Evolutionary conservation across 2,329 filamentous ascomycete genomes (phyloP), one percentile per base, ranked within the genome.

Genomic region (Nemania bipapillata): DNA sequence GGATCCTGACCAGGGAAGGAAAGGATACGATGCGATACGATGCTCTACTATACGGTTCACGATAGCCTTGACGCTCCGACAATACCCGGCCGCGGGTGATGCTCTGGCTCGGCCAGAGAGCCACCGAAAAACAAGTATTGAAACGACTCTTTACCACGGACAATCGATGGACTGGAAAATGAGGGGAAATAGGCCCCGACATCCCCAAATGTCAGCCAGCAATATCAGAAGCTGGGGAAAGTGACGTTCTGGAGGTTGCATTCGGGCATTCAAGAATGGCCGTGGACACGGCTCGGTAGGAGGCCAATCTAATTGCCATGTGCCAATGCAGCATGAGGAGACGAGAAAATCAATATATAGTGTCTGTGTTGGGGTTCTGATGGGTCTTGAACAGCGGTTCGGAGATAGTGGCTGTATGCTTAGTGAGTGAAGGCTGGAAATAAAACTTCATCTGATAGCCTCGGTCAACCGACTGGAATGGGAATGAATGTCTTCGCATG

Each of bases 301-400:
- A 61, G 64, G 60, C 22, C 58, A 65, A 70, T 70, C 55, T 70
- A 68, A 56, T 54, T 70, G 65, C 68, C 68, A 65, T 70, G 65
- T 70, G 65, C 62, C 62, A 70, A 63, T 68, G 61, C 57, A 65
- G 65, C 63, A 66, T 53, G 54, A 37, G 40, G 20, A 17, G 54
- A 53, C 53, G 40, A 56, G 26, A 30, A 22, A 42, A 15, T 12
- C 20, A 30, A 26, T 32, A 59, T 65, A 65, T 49, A 65, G 62
- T 52, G 22, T 20, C 30, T 32, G 30, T 32, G 53, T 68, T 63
- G 64, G 56, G 60, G 65, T 50, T 61, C n/a, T 32, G 35, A 64
- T 64, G 59, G 54, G 55, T 42, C 24, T 7, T 66, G 57, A 42
- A 61, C 28, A 53, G 59, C 59, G 45, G 53, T 47, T 58, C 54